Evolutionary conservation across 2,329 filamentous ascomycete species (phyloP).

Genomic region (Epichloe hybrida): DNA sequence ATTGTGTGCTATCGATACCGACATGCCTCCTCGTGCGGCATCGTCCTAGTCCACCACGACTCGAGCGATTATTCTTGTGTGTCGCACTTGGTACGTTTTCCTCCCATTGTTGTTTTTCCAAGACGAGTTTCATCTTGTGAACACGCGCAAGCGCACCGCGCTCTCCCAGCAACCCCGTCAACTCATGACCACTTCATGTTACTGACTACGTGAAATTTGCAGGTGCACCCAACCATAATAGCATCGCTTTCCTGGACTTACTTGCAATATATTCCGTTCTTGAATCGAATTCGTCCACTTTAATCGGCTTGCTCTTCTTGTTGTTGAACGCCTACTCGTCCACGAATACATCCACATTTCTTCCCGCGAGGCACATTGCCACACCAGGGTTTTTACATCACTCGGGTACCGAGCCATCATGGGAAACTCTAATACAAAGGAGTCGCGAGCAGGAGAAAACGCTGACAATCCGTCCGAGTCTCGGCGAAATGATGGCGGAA

Average conservation of each 20-base stretch:
- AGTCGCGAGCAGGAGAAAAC: conserved; percentile 20
- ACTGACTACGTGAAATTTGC: not conserved
- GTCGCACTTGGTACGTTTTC: not conserved
- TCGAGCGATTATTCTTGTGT: not conserved
- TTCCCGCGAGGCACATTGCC: no score
- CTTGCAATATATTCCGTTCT: not conserved
- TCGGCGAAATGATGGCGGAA: conserved; percentile 8
- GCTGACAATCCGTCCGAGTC: conserved; percentile 8
- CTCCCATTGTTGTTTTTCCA: not conserved
- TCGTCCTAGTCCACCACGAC: not conserved
- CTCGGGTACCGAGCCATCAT: conserved; percentile 10
- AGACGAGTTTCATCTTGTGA: not conserved
- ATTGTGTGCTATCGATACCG: conserved; percentile 1
- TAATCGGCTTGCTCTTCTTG: not conserved
- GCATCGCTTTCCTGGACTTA: not conserved
- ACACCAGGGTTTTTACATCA: not conserved
- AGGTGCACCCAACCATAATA: not conserved
- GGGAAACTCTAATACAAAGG: conserved; percentile 28
- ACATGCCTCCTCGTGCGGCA: conserved; percentile 4
- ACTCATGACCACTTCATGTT: not conserved
- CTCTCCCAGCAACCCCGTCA: not conserved
- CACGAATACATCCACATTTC: not conserved
- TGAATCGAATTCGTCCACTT: not conserved
- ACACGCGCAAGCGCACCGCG: not conserved
- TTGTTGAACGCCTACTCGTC: not conserved